phyloP scores from a whole-genome alignment of 495 filamentous ascomycete genomes.

The Penicillium cosmopolitanum region DNA sequence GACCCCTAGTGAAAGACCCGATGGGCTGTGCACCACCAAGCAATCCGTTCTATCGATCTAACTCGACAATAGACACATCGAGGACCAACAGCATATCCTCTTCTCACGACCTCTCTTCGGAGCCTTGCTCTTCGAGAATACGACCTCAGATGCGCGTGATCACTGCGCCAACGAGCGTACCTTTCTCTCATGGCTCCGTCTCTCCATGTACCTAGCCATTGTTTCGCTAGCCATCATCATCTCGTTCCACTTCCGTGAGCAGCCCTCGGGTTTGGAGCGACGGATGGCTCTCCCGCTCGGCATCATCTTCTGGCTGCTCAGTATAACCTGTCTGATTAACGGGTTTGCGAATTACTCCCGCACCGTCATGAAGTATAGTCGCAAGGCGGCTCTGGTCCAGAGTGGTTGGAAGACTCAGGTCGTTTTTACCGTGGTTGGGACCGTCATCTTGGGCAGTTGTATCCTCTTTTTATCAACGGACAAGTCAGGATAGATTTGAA shows the following conservation, averaged over 20 bases:
- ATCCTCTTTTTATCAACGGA: constrained; percentile 65
- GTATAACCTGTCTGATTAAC: constrained; percentile 70
- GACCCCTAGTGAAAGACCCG: neutral
- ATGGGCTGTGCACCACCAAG: neutral
- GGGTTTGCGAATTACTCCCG: constrained; percentile 87
- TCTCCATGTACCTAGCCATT: constrained; percentile 88
- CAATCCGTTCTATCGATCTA: constrained; percentile 3
- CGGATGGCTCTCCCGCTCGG: constrained; percentile 83
- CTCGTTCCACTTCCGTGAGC: constrained; percentile 84
- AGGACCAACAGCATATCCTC: constrained; percentile 57
- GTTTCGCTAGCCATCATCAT: constrained; percentile 88
- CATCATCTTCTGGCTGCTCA: constrained; percentile 83
- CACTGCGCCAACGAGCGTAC: constrained; percentile 63
- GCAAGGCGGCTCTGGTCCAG: constrained; percentile 82
- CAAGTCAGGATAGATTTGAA: constrained; percentile 17
- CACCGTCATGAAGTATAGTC: constrained; percentile 83
- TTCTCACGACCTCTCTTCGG: constrained; percentile 71
- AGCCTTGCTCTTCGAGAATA: constrained; percentile 87
- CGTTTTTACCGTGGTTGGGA: constrained; percentile 74
- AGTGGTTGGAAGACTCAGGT: constrained; percentile 91
- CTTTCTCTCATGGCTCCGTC: constrained; percentile 92
- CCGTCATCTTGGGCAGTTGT: constrained; percentile 80
- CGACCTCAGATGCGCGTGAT: constrained; percentile 79
- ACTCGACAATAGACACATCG: constrained; percentile 30
- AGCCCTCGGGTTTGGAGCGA: constrained; percentile 70